phyloP scores from a whole-genome alignment of 768 basidiomycete genomes.

The Trametopsis cervina region DNA sequence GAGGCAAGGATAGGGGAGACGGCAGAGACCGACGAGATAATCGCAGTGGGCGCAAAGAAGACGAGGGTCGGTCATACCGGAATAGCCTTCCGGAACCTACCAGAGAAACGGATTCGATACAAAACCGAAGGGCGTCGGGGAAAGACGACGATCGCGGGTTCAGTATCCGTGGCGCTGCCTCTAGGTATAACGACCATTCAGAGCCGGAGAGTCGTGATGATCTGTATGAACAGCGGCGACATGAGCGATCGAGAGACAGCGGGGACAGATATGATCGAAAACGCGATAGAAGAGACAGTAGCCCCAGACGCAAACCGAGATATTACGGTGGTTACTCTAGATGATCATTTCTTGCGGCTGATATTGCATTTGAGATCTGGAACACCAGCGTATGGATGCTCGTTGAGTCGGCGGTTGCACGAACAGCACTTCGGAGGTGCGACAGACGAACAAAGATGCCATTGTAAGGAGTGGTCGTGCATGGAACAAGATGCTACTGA shows the following conservation, averaged over 20 bases:
- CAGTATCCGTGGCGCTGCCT: constrained; percentile 7
- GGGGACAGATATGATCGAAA: constrained; percentile 12
- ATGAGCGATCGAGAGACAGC: constrained; percentile 3
- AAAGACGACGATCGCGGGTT: constrained; percentile 18
- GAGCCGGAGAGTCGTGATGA: neutral
- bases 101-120: constrained; percentile 22
- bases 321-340: constrained; percentile 26
- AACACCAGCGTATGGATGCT: no score
- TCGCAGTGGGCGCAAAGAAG: constrained; percentile 4
- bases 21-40: constrained; percentile 2
- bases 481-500: no score
- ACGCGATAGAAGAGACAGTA: constrained; percentile 8
- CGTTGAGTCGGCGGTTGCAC: no score
- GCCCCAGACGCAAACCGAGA: constrained; percentile 21
- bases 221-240: constrained; percentile 7
- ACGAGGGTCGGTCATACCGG: constrained; percentile 3
- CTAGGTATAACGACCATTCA: neutral
- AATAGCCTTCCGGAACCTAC: constrained; percentile 17
- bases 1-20: neutral
- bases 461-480: neutral
- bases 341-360: constrained; percentile 12
- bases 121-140: constrained; percentile 18
- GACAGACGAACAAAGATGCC: neutral
- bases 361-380: neutral
- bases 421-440: no score